phyloP scores from a whole-genome alignment of 2,329 filamentous ascomycete genomes.

The Beauveria sp. region DNA sequence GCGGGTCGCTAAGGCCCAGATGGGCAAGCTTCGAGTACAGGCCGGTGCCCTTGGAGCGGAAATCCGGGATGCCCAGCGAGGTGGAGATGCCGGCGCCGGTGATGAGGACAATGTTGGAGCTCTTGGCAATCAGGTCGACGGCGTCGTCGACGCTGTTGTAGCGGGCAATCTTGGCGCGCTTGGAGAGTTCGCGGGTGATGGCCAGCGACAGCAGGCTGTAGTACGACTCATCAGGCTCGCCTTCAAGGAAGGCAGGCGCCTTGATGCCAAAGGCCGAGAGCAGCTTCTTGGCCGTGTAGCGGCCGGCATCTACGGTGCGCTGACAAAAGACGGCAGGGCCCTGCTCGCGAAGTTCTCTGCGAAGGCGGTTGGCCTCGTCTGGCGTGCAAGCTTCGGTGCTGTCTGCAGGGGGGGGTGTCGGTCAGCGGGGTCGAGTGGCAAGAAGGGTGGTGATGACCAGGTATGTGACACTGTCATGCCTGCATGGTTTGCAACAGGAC shows the following conservation, averaged over 20 bases:
- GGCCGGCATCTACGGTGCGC: slow-evolving; percentile 59
- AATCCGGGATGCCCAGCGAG: slow-evolving; percentile 92
- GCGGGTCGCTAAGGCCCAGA: slow-evolving; percentile 72
- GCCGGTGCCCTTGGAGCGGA: slow-evolving; percentile 85
- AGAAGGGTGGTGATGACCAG: neutral
- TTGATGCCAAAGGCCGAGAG: slow-evolving; percentile 78
- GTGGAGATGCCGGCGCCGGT: slow-evolving; percentile 96
- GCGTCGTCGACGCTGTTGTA: slow-evolving; percentile 89
- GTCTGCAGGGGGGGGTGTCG: slow-evolving; percentile 20
- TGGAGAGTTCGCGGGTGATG: slow-evolving; percentile 72
- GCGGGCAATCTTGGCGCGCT: slow-evolving; percentile 67
- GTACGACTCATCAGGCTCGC: slow-evolving; percentile 59
- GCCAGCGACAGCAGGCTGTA: slow-evolving; percentile 68
- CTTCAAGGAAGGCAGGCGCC: slow-evolving; percentile 66
- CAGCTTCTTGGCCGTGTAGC: slow-evolving; percentile 71
- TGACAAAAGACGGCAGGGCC: slow-evolving; percentile 73
- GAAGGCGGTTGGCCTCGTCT: slow-evolving; percentile 61
- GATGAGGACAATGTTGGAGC: slow-evolving; percentile 82
- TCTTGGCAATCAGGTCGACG: slow-evolving; percentile 63
- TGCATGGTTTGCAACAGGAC: neutral
- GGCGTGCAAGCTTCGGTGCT: slow-evolving; percentile 50
- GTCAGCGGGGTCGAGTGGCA: neutral
- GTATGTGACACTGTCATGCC: slow-evolving; percentile 8
- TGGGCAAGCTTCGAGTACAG: slow-evolving; percentile 80
- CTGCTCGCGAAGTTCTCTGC: slow-evolving; percentile 63